Base-by-base conservation (phyloP, 495 filamentous ascomycete species). In the Trichoderma gamsii region DNA sequence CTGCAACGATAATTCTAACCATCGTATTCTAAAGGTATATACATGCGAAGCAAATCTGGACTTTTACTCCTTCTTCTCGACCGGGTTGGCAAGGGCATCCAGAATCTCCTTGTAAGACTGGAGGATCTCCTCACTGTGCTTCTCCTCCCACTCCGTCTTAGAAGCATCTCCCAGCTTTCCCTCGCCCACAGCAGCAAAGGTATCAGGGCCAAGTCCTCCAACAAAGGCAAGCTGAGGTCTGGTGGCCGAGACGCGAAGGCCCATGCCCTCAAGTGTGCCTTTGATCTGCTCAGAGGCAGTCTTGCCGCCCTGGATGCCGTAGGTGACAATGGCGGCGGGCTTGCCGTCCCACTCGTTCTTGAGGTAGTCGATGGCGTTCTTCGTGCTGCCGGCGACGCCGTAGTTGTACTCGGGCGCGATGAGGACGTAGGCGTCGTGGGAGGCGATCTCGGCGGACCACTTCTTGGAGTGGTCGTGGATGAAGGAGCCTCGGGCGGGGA, bases 361-460 rank as follows among this genome's bases (percentile, higher is more conserved):
- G 0, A 89, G 78, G 71, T 86, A 88, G 72, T 89, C 86, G 63
- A 89, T 81, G 18, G 87, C 87, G 72, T 88, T 88, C 77, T 88
- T 88, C 56, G 86, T 69, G 38, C 78, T 81, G 0, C 84, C 86
- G 0, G 85, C 78, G 46, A 83, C 76, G 49, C 71, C 66, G 69
- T 74, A 76, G 74, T 80, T 80, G 70, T 80, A 80, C 74, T 80
- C 78, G 12, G 78, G 83, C 11, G 80, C 80, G 21, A 89, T 80
- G 67, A 90, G 84, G 67, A 89, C 77, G 72, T 89, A 87, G 1
- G 74, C 84, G 65, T 79, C 79, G 69, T 82, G 77, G 25, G 73
- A 70, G 0, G 74, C 69, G 64, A 87, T 83, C 51, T 82, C 77
- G 11, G 71, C 64, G 35, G 79, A 83, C 86, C 86, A 88, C 7